A percentile compares a stretch with the other conserved stretches of the same genome.
Conservation (phyloP, 371 early-diverging fungal species). For the Umbelopsis sp. region DNA sequence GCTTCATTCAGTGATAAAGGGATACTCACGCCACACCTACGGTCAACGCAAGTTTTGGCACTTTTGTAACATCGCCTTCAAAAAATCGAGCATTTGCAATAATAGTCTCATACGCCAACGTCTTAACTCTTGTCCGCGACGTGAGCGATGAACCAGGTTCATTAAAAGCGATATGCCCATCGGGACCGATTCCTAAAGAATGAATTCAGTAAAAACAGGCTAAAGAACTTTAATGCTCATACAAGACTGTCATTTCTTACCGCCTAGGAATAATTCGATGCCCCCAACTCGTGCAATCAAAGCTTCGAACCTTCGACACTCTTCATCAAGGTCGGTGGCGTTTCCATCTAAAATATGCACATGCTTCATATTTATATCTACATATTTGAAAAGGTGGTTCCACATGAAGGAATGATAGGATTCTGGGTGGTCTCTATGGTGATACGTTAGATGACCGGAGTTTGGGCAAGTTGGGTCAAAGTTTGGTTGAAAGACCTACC, state of each 20-base stretch:
- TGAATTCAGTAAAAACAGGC: neutral
- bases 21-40: conserved; percentile 48
- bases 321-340: conserved; percentile 63
- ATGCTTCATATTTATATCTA: conserved; percentile 60
- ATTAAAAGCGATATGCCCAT: conserved; percentile 59
- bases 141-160: conserved; percentile 59
- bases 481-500: conserved; percentile 21
- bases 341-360: conserved; percentile 69
- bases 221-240: neutral
- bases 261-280: conserved; percentile 62
- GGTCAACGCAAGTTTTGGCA: conserved; percentile 60
- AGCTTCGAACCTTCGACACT: conserved; percentile 64
- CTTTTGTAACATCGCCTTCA: conserved; percentile 61
- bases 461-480: neutral
- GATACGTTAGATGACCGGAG: neutral
- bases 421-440: conserved; percentile 59
- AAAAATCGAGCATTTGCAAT: conserved; percentile 61
- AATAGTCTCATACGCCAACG: conserved; percentile 62
- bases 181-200: conserved; percentile 54
- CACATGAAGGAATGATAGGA: conserved; percentile 70
- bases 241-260: conserved; percentile 21
- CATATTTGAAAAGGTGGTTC: conserved; percentile 67
- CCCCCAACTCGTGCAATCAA: conserved; percentile 62
- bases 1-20: neutral
- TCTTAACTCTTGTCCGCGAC: conserved; percentile 58